Base-by-base conservation (phyloP, 2,329 filamentous ascomycete species). In the Sporothrix pseudoabietina region DNA sequence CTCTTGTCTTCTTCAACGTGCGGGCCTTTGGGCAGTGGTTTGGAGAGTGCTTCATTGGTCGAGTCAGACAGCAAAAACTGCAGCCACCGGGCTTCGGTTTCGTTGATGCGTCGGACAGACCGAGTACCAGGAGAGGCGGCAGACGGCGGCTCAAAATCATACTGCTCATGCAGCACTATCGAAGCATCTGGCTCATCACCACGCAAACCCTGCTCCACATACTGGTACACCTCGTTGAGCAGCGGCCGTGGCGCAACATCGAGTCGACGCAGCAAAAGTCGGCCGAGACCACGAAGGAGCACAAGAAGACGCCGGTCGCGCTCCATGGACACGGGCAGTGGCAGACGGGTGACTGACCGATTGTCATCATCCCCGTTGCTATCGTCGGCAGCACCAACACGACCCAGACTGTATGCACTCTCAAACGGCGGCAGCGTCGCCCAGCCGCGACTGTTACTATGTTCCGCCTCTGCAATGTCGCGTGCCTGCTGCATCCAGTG, bases 41-140 rank as follows among this genome's bases (percentile, higher is more conserved):
- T 44, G 32, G 77, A 70, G 75, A 79, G 78, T n/a, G 52, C 69
- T 30, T 73, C 71, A 55, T 78, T 80, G 71, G 78, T 77, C 44
- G 78, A 78, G 35, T 77, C 76, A 22, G 76, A 77, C 26, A 78
- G 77, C 26, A 82, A 72, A 7, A 80, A 80, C 69, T 77, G 75
- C 52, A 83, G 75, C 80, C 80, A 82, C 26, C 76, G 71, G n/a
- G 80, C 72, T 47, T 82, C 82, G 8, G 77, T 74, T 41, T 76
- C 75, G 59, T 76, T 75, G 16, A 81, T 44, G 0, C 73, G 72
- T 7, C 76, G 73, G 7, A 61, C 57, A 16, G 44, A 16, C 14
- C 26, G 30, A 4, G 19, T 6, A 7, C 35, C 8, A 8, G 22
- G 7, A 12, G 22, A 9, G n/a, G n/a, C 5, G 0, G n/a, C 8